Evolutionary conservation across 2,329 filamentous ascomycete genomes (phyloP), one percentile per base, ranked within the genome.

Genomic region (Colletotrichum liaoningense): DNA sequence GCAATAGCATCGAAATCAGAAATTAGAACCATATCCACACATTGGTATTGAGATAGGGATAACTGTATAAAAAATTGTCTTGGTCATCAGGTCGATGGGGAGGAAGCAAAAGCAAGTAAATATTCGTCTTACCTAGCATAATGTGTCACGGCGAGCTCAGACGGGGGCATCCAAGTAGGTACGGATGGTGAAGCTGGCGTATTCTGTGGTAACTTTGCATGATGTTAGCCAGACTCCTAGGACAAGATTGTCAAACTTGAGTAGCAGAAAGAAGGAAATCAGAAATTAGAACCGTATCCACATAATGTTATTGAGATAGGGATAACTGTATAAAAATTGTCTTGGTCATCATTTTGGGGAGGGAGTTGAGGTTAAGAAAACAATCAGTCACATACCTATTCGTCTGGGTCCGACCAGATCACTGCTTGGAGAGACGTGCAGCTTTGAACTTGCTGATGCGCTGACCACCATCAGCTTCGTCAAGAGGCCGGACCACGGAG

Each of bases 361-460:
- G 35, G 35, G 19, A 49, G 55, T 22, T 11, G 42, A 49, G 42
- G 19, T 49, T 19, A 9, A 38, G 49, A 16, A 57, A 14, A 33
- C 42, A 38, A 26, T 5, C 28, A 24, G 5, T 63, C 66, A 76
- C 74, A 75, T 75, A 75, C 69, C 64, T 73, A 55, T 73, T 75
- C 63, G 69, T 66, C 66, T 30, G 62, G 58, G 77, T 74, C 71
- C 71, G 75, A 77, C 77, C 28, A 52, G 59, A 79, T 84, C 42
- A 91, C 72, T 87, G 84, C 79, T 83, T 87, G 33, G 88, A 88
- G 69, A 94, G 83, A 75, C 91, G 88, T 2, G 93, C 93, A 62
- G 93, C 92, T 84, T 91, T 94, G 84, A 95, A 95, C 74, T 91
- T 89, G 84, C 93, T 95, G 75, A 94, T 82, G 77, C 88, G 90